These are phyloP conservation scores for Ustilago loliicola DNA, from an alignment of 1,284 basidiomycete species.

Conservation along the genomic window DNA sequence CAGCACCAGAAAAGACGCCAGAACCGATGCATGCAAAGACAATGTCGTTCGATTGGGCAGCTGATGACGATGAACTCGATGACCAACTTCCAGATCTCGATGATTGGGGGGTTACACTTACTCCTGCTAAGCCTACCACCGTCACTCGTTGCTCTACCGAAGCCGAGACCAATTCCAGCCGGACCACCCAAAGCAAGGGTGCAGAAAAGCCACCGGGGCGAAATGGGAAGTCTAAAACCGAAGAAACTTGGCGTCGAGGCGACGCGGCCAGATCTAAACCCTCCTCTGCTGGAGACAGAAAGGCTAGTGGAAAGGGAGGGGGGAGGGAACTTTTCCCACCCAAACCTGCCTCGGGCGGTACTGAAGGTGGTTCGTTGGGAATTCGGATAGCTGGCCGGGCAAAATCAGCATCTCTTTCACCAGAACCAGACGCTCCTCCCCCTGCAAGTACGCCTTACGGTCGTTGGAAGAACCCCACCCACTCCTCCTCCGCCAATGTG, in stretches of 20 bases:
- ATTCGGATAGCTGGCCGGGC: constrained; percentile 50
- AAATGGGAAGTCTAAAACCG: constrained; percentile 1
- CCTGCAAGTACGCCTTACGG: constrained; percentile 46
- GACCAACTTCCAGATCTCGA: constrained; percentile 60
- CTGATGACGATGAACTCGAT: constrained; percentile 58
- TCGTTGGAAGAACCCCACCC: constrained; percentile 28
- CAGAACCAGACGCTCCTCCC: constrained; percentile 18
- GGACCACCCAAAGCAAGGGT: not conserved
- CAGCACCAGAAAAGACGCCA: constrained; percentile 1
- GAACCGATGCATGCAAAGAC: constrained; percentile 17
- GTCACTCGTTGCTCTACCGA: not conserved
- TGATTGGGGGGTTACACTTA: constrained; percentile 56
- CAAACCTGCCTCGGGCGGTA: too few species aligned
- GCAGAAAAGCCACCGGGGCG: not conserved
- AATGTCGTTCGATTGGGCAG: constrained; percentile 58
- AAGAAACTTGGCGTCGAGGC: constrained; percentile 12
- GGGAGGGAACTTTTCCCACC: constrained; percentile 13
- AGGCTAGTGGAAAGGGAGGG: not conserved
- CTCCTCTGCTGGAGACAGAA: not conserved
- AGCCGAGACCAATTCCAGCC: not conserved
- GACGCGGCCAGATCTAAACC: not conserved
- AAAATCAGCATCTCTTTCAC: constrained; percentile 16
- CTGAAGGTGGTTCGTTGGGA: constrained; percentile 18
- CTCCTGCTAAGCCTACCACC: constrained; percentile 23
- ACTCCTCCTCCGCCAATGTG: too few species aligned